A percentile compares a stretch with the other conserved stretches of the same genome.
Evolutionary conservation across 2,329 filamentous ascomycete genomes (phyloP).

Genomic region (Penicillium sp.): DNA sequence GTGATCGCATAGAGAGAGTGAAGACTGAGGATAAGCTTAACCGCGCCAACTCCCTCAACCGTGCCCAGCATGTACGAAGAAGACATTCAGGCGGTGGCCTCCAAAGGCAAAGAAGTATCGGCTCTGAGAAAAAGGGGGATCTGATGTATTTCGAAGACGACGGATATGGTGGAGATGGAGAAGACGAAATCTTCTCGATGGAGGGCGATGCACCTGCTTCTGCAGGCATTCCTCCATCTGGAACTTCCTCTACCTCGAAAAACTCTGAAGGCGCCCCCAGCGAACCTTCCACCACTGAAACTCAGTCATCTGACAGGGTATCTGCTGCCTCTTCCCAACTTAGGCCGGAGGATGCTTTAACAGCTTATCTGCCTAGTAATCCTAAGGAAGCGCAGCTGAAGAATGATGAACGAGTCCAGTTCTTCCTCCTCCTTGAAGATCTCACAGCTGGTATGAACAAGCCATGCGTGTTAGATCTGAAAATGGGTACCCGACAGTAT

Average conservation of each 20-base stretch:
- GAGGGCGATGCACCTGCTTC: conserved; percentile 51
- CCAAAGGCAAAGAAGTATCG: conserved; percentile 72
- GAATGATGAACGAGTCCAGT: conserved; percentile 69
- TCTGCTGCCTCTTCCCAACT: conserved; percentile 4
- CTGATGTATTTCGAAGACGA: conserved; percentile 91
- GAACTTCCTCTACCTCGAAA: conserved; percentile 15
- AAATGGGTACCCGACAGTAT: conserved; percentile 98
- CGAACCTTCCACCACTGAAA: not conserved
- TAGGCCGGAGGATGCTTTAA: conserved; percentile 16
- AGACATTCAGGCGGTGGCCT: conserved; percentile 87
- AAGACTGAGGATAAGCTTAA: conserved; percentile 50
- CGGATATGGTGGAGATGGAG: conserved; percentile 77
- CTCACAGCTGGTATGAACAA: conserved; percentile 94
- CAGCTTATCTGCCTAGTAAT: conserved; percentile 59
- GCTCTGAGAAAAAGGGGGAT: conserved; percentile 67
- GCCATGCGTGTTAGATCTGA: conserved; percentile 94
- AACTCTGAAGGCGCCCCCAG: conserved; percentile 6
- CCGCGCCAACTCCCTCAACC: conserved; percentile 30
- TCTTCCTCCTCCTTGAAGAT: conserved; percentile 91
- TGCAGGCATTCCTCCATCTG: not conserved
- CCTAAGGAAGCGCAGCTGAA: conserved; percentile 70
- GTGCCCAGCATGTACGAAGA: conserved; percentile 50
- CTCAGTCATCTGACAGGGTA: not conserved
- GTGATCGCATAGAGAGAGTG: conserved; percentile 35
- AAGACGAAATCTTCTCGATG: conserved; percentile 70